A percentile compares a stretch with the other conserved stretches of the same genome.
phyloP scores from a whole-genome alignment of 352 stramenopile genomes.

The Globisporangium abappressorium region DNA sequence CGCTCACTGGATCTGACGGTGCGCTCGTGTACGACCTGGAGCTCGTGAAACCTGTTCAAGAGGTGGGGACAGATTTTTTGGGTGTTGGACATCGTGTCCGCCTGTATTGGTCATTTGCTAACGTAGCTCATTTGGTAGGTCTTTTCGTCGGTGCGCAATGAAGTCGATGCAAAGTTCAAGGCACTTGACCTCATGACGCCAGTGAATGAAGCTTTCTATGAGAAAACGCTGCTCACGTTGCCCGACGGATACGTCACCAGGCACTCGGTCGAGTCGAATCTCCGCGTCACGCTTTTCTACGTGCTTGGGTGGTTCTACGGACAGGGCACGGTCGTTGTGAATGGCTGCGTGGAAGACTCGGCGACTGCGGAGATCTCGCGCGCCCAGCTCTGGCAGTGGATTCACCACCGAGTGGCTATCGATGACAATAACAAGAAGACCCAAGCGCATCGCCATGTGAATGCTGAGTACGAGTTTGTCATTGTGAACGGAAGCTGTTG shows the following conservation, averaged over 20 bases:
- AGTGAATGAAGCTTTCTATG: conserved; percentile 35
- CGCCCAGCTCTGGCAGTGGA: conserved; percentile 90
- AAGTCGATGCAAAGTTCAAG: conserved; percentile 5
- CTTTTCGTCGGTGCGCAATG: conserved; percentile 12
- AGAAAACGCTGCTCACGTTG: conserved; percentile 49
- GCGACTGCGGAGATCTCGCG: conserved; percentile 94
- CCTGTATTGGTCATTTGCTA: neutral
- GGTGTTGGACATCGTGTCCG: neutral
- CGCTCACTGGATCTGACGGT: conserved; percentile 88
- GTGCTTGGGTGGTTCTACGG: conserved; percentile 90
- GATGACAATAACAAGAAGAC: conserved; percentile 8
- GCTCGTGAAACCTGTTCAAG: conserved; percentile 71
- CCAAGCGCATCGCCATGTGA: conserved; percentile 20
- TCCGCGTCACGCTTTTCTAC: conserved; percentile 89
- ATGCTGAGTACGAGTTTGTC: conserved; percentile 29
- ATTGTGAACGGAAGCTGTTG: neutral
- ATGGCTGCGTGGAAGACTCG: conserved; percentile 93
- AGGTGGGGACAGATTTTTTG: conserved; percentile 20
- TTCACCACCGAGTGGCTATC: conserved; percentile 54
- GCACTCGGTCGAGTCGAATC: conserved; percentile 78
- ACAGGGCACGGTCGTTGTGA: conserved; percentile 88
- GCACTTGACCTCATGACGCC: neutral
- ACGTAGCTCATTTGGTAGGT: neutral
- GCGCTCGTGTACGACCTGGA: conserved; percentile 93
- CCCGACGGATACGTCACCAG: conserved; percentile 68